Percentiles rank a stretch among this genome's conserved stretches.
These are phyloP conservation scores for Apiospora aurea DNA, from an alignment of 2,329 filamentous ascomycete genomes.

Conservation along the genomic window DNA sequence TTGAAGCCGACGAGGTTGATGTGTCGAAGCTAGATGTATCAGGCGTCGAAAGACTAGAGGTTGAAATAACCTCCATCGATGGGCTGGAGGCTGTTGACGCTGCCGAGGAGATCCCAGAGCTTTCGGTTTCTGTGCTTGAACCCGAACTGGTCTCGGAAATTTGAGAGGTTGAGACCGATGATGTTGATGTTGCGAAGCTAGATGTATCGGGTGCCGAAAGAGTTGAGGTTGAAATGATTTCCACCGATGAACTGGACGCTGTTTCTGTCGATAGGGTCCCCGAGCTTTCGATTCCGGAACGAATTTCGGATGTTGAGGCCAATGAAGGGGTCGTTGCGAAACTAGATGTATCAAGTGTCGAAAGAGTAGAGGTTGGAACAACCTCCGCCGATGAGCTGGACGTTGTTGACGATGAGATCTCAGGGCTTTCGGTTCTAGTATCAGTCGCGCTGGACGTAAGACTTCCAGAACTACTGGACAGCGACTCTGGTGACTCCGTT, in stretches of 20 bases:
- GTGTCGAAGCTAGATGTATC: too few relatives aligned
- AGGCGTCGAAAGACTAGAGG: too few relatives aligned
- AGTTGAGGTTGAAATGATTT: background rate
- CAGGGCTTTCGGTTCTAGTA: background rate
- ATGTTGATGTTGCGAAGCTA: background rate
- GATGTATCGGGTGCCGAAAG: background rate
- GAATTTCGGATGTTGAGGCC: background rate
- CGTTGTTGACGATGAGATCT: background rate
- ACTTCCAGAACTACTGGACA: background rate
- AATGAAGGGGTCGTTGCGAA: background rate
- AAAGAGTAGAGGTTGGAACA: background rate
- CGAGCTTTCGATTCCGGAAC: background rate
- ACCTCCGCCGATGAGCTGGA: background rate
- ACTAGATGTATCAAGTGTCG: background rate
- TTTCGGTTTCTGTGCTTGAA: too few relatives aligned
- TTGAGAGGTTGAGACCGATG: background rate
- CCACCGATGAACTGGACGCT: background rate
- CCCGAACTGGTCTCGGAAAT: background rate
- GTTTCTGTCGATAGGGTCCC: background rate
- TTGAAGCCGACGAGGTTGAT: background rate
- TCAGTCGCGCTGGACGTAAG: background rate
- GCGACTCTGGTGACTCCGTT: background rate
- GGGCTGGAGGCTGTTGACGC: too few relatives aligned
- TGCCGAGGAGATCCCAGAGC: too few relatives aligned
- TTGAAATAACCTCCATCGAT: too few relatives aligned